phyloP scores from a whole-genome alignment of 495 filamentous ascomycete genomes.

The Neurospora sp. region DNA sequence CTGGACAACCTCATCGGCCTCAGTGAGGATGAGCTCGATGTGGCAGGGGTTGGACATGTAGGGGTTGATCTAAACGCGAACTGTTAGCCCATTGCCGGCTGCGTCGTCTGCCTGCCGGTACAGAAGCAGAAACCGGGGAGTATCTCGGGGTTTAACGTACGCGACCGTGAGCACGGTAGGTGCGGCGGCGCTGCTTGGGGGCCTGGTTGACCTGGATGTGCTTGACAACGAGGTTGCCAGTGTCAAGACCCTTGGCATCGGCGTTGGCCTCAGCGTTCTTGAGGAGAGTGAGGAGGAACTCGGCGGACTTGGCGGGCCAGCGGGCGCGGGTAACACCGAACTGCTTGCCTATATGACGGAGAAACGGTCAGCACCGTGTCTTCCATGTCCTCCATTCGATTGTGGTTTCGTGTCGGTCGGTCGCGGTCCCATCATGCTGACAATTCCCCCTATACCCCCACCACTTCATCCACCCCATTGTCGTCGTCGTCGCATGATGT shows the following conservation, averaged over 20 bases:
- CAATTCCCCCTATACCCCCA: background rate
- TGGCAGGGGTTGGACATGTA: slow-evolving; percentile 99
- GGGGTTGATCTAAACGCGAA: slow-evolving; percentile 71
- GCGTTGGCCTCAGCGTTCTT: slow-evolving; percentile 99
- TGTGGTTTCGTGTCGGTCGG: background rate
- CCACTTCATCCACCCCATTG: background rate
- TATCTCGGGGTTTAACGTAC: slow-evolving; percentile 49
- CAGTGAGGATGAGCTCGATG: slow-evolving; percentile 98
- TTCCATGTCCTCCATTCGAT: background rate
- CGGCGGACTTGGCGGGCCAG: slow-evolving; percentile 98
- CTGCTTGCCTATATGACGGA: slow-evolving; percentile 68
- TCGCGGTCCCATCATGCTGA: background rate
- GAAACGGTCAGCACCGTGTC: slow-evolving; percentile 18
- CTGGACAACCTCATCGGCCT: slow-evolving; percentile 83
- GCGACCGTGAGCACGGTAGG: slow-evolving; percentile 98
- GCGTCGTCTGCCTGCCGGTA: slow-evolving; percentile 3
- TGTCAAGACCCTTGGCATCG: slow-evolving; percentile 98
- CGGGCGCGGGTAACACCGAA: slow-evolving; percentile 94
- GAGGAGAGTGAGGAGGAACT: slow-evolving; percentile 92
- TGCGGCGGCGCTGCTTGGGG: slow-evolving; percentile 93
- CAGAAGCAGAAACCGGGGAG: background rate
- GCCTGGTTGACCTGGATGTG: slow-evolving; percentile 99
- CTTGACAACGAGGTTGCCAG: slow-evolving; percentile 90
- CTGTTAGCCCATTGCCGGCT: slow-evolving; percentile 14
- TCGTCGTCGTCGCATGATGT: background rate